Evolutionary conservation across 148 eudicot genomes (phyloP), one percentile per base, ranked within the genome.

Genomic region (Fallopia convolvulus): DNA sequence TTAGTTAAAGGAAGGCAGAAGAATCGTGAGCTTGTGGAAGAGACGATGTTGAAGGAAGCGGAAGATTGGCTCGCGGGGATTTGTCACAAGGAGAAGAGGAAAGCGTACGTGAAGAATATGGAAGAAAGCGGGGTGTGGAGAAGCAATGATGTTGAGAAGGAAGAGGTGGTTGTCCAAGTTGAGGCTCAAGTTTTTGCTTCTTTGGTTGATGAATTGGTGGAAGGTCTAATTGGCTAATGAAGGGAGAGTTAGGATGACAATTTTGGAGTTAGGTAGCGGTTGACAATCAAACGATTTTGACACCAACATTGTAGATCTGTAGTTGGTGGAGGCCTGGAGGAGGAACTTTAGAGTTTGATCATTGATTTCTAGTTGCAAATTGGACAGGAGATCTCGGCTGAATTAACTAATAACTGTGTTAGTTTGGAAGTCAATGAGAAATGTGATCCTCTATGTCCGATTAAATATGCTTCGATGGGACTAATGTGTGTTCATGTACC

Each of bases 111-210:
- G 33, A 75, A 80, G 66, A 93, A 88, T 75, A 83, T 90, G 91
- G 93, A 89, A 89, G 95, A 89, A 77, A 79, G 78, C 30, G 85
- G 86, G 5, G 80, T 77, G 75, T 91, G 97, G 97, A 82, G 47
- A 13, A 79, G 75, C 15, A 58, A 75, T 30, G 88, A 84, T 73
- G 70, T 80, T 41, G 86, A 85, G 32, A 87, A 61, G 61, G 76
- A 85, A 65, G 93, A 89, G 68, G 77, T 93, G 46, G 89, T 83
- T 21, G 17, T 75, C 66, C 83, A 84, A 70, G 66, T 93, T 75
- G 95, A 83, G 77, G 81, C 5, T 75, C 83, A 81, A 65, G 81
- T 93, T 63, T 83, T 86, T 53, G 81, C 61, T 41, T 63, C 77
- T 56, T 74, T 93, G 75, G 56, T 91, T 46, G 52, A 91, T 75